These are phyloP conservation scores for Debaryomyces castellii DNA, from an alignment of 805 yeast genomes.

Conservation along the genomic window DNA sequence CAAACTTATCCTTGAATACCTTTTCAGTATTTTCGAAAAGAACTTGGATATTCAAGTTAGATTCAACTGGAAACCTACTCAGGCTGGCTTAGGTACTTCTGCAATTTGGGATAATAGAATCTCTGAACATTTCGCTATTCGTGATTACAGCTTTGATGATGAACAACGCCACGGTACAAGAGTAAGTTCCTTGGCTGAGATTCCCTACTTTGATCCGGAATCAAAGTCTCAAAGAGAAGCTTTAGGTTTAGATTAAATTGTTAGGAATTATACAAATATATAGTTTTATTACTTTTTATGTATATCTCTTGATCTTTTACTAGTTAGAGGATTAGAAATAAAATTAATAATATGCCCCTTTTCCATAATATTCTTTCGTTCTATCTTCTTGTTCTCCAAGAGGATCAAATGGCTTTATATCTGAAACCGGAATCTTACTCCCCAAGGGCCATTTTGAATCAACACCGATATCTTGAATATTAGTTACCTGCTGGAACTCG, in stretches of 20 bases:
- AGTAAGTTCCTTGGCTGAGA: constrained; percentile 49
- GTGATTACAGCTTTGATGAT: constrained; percentile 45
- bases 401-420: neutral
- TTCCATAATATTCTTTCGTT: constrained; percentile 4
- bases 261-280: neutral
- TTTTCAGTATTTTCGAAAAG: constrained; percentile 49
- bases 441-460: constrained; percentile 48
- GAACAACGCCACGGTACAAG: constrained; percentile 54
- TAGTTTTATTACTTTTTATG: too few relatives aligned
- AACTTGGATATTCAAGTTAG: constrained; percentile 57
- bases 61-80: constrained; percentile 48
- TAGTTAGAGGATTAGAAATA: too few relatives aligned
- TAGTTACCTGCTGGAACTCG: constrained; percentile 33
- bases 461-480: constrained; percentile 32
- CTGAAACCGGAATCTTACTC: constrained; percentile 28
- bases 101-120: constrained; percentile 64
- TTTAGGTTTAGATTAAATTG: constrained; percentile 30
- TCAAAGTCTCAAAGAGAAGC: constrained; percentile 56
- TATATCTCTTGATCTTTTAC: too few relatives aligned
- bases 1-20: constrained; percentile 45
- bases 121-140: constrained; percentile 53
- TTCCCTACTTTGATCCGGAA: constrained; percentile 49
- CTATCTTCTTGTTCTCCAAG: neutral
- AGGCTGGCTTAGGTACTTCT: constrained; percentile 40
- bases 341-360: constrained; percentile 9